Percentiles rank a stretch among this genome's conserved stretches.
These are phyloP conservation scores for Leishmania tarentolae DNA, from an alignment of 208 protist genomes.

Conservation along the genomic window DNA sequence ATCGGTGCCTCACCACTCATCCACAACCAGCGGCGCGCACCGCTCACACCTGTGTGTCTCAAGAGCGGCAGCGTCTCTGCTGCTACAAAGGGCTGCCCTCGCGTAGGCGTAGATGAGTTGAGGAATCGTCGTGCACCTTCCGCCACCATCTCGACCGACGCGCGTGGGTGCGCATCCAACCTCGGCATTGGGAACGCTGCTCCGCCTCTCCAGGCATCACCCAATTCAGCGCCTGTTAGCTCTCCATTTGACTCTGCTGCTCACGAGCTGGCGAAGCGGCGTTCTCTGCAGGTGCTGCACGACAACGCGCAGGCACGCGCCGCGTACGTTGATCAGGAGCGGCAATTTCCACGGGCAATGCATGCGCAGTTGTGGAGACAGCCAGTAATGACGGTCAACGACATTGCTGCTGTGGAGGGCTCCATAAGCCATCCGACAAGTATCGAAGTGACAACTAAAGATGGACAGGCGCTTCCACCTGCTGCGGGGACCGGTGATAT, in stretches of 20 bases:
- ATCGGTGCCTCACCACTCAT: not conserved
- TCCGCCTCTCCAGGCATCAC: not conserved
- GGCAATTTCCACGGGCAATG: slow-evolving; percentile 16
- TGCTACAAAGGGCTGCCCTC: not conserved
- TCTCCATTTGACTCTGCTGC: not conserved
- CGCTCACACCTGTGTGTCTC: not conserved
- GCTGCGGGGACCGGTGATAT: not conserved
- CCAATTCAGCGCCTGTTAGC: not conserved
- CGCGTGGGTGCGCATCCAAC: not conserved
- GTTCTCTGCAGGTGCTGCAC: slow-evolving; percentile 19
- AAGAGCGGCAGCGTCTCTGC: not conserved
- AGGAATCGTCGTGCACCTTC: not conserved
- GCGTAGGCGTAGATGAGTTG: not conserved
- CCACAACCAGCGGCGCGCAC: not conserved
- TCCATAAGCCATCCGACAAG: not conserved
- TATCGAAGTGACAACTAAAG: not conserved
- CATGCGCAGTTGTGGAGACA: slow-evolving; percentile 8
- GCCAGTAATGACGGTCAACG: not conserved
- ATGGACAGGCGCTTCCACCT: not conserved
- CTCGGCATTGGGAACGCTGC: not conserved
- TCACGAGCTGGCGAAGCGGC: slow-evolving; percentile 11
- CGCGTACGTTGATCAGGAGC: not conserved
- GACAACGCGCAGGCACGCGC: slow-evolving; percentile 26
- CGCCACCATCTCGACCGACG: no score
- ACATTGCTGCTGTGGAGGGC: not conserved